phyloP scores from a whole-genome alignment of 2,329 filamentous ascomycete species.

The Colletotrichum godetiae region DNA sequence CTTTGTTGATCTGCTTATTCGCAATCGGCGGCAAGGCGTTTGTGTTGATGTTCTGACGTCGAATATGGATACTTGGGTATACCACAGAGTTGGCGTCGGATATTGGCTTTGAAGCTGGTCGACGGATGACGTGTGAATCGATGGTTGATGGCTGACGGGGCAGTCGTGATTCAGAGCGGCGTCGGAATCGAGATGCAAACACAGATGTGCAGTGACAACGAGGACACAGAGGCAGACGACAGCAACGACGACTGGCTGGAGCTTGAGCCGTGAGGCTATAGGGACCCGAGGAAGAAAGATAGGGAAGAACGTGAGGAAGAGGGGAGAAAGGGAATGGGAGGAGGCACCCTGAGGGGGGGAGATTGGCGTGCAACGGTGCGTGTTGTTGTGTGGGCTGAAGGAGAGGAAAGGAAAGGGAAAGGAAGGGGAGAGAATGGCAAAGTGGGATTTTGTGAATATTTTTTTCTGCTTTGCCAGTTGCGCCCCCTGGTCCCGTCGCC shows the following conservation, averaged over 20 bases:
- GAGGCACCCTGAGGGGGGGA: slow-evolving; percentile 52
- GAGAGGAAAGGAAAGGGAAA: slow-evolving; percentile 30
- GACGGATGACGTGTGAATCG: slow-evolving; percentile 27
- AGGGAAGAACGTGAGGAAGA: slow-evolving; percentile 43
- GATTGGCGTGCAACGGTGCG: slow-evolving; percentile 59
- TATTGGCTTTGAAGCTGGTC: slow-evolving; percentile 12
- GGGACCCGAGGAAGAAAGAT: slow-evolving; percentile 47
- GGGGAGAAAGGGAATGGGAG: slow-evolving; percentile 43
- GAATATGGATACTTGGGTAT: slow-evolving; percentile 1
- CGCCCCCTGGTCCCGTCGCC: slow-evolving; percentile 11
- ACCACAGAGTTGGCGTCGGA: background rate
- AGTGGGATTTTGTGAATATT: slow-evolving; percentile 37
- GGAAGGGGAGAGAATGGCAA: slow-evolving; percentile 32
- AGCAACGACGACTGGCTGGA: slow-evolving; percentile 34
- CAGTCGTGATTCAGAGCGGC: slow-evolving; percentile 23
- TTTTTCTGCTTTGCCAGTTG: slow-evolving; percentile 29
- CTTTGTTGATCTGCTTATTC: slow-evolving; percentile 24
- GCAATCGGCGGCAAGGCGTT: background rate
- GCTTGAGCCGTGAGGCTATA: slow-evolving; percentile 38
- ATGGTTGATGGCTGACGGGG: slow-evolving; percentile 25
- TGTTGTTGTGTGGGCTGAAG: slow-evolving; percentile 38
- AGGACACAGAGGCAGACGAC: slow-evolving; percentile 14
- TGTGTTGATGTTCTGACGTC: slow-evolving; percentile 16
- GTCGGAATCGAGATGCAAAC: slow-evolving; percentile 23
- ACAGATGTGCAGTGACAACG: slow-evolving; percentile 12